These are phyloP conservation scores for Bidens hawaiensis DNA, from an alignment of 140 eudicot genomes.

Conservation along the genomic window DNA sequence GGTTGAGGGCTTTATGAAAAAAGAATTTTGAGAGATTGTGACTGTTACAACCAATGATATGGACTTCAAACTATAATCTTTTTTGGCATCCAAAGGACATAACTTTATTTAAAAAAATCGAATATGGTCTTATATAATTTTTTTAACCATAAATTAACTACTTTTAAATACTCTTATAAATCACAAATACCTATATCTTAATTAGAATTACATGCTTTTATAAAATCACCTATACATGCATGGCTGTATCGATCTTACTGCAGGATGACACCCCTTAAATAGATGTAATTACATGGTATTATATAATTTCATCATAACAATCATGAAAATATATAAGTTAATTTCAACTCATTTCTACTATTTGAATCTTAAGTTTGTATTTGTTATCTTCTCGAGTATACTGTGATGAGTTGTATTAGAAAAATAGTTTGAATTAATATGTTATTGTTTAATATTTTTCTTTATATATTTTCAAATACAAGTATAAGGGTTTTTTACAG, in stretches of 20 bases:
- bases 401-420: background rate
- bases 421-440: conserved; percentile 5
- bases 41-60: conserved; percentile 39
- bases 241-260: no score
- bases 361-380: background rate
- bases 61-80: conserved; percentile 29
- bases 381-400: background rate
- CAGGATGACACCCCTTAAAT: no score
- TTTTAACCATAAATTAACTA: background rate
- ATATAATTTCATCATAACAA: no score
- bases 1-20: conserved; percentile 27
- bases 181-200: no score
- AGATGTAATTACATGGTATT: no score
- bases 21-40: conserved; percentile 19
- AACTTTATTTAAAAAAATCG: background rate
- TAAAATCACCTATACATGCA: no score
- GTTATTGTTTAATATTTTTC: background rate
- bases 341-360: background rate
- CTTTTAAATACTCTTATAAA: background rate
- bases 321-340: background rate
- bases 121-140: background rate
- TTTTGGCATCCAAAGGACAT: conserved; percentile 10
- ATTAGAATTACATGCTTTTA: no score
- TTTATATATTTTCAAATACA: background rate
- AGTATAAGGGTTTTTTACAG: no score